phyloP scores from a whole-genome alignment of 1,139 yeast species.

The Yamadazyma dushanensis region DNA sequence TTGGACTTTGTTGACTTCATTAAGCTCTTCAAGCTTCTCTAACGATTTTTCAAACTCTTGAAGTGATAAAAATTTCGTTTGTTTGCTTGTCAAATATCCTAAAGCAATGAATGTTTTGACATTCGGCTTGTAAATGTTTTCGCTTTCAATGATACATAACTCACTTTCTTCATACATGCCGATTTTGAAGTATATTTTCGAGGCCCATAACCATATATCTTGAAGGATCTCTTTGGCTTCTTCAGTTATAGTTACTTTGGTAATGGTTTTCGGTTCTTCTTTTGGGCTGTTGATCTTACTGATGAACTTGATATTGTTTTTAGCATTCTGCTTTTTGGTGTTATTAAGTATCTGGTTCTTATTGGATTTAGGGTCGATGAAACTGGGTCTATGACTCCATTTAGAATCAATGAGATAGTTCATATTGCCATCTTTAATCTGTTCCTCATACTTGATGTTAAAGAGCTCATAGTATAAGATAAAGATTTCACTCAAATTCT shows the following conservation, averaged over 20 bases:
- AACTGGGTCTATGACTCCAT: slow-evolving; percentile 52
- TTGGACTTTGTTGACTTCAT: slow-evolving; percentile 29
- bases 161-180: slow-evolving; percentile 62
- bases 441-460: slow-evolving; percentile 27
- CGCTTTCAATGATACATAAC: slow-evolving; percentile 75
- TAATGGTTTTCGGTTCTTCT: slow-evolving; percentile 11
- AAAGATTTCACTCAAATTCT: slow-evolving; percentile 65
- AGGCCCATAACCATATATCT: slow-evolving; percentile 73
- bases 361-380: slow-evolving; percentile 35
- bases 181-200: slow-evolving; percentile 61
- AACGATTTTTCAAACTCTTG: slow-evolving; percentile 71
- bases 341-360: slow-evolving; percentile 6
- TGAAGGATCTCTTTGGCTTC: slow-evolving; percentile 44
- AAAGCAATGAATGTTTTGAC: slow-evolving; percentile 54
- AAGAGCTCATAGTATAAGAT: slow-evolving; percentile 59
- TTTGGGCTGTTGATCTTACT: slow-evolving; percentile 15
- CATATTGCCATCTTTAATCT: slow-evolving; percentile 11
- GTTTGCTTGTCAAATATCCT: slow-evolving; percentile 49
- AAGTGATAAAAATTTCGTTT: slow-evolving; percentile 50
- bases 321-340: slow-evolving; percentile 19
- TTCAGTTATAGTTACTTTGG: slow-evolving; percentile 10
- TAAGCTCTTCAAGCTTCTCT: slow-evolving; percentile 31
- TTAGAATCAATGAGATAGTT: slow-evolving; percentile 18
- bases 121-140: slow-evolving; percentile 49
- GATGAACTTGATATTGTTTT: slow-evolving; percentile 22